These are phyloP conservation scores for Citrus trifoliata DNA, from an alignment of 345 rosid species.

Conservation along the genomic window DNA sequence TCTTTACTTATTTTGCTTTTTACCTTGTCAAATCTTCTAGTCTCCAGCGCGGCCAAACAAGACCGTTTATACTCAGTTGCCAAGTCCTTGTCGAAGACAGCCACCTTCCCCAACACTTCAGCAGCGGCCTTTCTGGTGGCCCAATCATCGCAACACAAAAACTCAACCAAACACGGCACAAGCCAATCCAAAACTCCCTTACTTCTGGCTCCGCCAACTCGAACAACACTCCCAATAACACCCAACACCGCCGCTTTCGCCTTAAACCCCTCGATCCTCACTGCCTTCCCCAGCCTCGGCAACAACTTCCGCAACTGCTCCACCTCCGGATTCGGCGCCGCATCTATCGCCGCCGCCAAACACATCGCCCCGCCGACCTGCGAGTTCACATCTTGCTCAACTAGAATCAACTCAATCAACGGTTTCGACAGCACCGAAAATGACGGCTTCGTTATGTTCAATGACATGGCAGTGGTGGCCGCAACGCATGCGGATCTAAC, in stretches of 20 bases:
- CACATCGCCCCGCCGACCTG: conserved; percentile 90
- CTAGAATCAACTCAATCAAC: conserved; percentile 51
- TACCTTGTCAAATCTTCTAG: conserved; percentile 88
- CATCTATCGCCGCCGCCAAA: conserved; percentile 69
- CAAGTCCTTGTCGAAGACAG: conserved; percentile 51
- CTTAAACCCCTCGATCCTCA: conserved; percentile 65
- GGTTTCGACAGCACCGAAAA: conserved; percentile 62
- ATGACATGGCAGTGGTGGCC: conserved; percentile 69
- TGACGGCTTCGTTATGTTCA: conserved; percentile 46
- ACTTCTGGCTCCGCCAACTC: conserved; percentile 51
- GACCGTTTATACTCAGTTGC: conserved; percentile 49
- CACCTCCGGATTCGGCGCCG: conserved; percentile 55
- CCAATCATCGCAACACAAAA: conserved; percentile 78
- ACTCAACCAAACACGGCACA: conserved; percentile 57
- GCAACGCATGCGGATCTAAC: conserved; percentile 80
- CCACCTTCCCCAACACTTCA: conserved; percentile 72
- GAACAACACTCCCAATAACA: conserved; percentile 60
- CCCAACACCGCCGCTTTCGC: conserved; percentile 70
- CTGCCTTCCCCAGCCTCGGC: conserved; percentile 67
- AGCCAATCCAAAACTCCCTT: conserved; percentile 63
- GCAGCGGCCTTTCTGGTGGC: conserved; percentile 86
- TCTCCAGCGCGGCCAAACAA: conserved; percentile 50
- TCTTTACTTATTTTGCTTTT: too few relatives aligned
- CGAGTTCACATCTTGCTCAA: conserved; percentile 66
- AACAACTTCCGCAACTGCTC: conserved; percentile 61